Percentiles rank a stretch among this genome's conserved stretches.
Evolutionary conservation across 2,329 filamentous ascomycete species (phyloP).

Genomic region (Fusarium sp.): DNA sequence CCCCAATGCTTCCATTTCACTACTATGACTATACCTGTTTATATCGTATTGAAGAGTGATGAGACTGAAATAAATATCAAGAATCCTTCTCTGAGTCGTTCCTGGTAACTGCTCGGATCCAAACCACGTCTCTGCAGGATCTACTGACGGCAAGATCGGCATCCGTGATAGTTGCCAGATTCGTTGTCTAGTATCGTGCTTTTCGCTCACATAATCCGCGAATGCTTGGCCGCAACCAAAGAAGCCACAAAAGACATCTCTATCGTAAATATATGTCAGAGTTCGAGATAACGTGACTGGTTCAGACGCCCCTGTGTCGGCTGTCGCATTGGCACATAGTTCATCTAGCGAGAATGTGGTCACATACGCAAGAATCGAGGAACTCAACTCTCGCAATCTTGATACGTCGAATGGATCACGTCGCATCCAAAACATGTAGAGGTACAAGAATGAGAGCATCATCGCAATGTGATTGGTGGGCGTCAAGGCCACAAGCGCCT

Average conservation of each 20-base stretch:
- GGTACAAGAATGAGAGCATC: conserved; percentile 25
- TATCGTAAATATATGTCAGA: conserved; percentile 19
- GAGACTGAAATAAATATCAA: conserved; percentile 14
- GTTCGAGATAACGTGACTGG: conserved; percentile 4
- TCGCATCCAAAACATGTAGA: conserved; percentile 26
- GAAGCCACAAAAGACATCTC: conserved; percentile 23
- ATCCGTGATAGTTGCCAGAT: conserved; percentile 19
- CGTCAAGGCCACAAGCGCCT: conserved; percentile 4
- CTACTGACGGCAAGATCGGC: background rate
- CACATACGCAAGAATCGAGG: conserved; percentile 8
- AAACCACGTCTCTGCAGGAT: conserved; percentile 4
- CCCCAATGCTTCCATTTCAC: background rate
- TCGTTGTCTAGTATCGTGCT: conserved; percentile 21
- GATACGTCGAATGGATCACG: conserved; percentile 1
- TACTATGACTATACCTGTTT: conserved; percentile 17
- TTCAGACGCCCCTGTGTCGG: background rate
- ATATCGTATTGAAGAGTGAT: conserved; percentile 22
- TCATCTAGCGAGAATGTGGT: conserved; percentile 15
- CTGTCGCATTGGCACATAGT: conserved; percentile 2
- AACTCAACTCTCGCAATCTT: background rate
- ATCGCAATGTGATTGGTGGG: conserved; percentile 2
- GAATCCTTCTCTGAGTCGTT: background rate
- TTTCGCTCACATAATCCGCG: conserved; percentile 9
- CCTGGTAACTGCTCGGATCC: background rate
- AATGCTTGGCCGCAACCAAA: conserved; percentile 10